Conservation (phyloP, 73 alveolate species). For the Tetrahymena malaccensis region DNA sequence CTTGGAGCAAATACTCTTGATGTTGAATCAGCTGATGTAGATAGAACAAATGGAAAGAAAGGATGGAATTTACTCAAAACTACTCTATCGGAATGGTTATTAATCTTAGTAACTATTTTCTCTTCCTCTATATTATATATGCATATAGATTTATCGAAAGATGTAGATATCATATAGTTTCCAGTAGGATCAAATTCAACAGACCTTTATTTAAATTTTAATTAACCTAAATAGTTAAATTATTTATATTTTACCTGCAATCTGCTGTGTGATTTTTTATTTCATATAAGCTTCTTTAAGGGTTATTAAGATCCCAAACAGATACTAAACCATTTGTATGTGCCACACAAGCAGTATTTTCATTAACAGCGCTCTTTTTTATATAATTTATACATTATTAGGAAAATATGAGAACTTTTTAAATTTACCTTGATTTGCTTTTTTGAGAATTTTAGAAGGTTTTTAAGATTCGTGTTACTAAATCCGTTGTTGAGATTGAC, state of each 20-base stretch:
- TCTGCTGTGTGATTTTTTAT: slow-evolving; percentile 35
- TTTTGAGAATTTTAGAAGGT: neutral
- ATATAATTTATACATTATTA: neutral
- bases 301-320: slow-evolving; percentile 43
- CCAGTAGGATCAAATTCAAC: slow-evolving; percentile 55
- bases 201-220: neutral
- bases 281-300: slow-evolving; percentile 11
- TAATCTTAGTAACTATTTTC: slow-evolving; percentile 16
- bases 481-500: neutral
- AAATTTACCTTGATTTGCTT: neutral
- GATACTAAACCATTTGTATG: slow-evolving; percentile 50
- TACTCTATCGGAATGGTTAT: slow-evolving; percentile 41
- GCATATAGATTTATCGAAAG: slow-evolving; percentile 41
- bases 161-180: slow-evolving; percentile 35
- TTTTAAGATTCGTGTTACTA: neutral
- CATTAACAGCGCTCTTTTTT: neutral
- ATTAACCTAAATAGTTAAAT: neutral
- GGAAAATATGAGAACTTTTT: neutral
- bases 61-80: slow-evolving; percentile 77
- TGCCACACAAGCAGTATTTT: slow-evolving; percentile 34
- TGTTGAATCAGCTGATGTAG: slow-evolving; percentile 78
- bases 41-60: slow-evolving; percentile 62
- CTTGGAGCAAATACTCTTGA: slow-evolving; percentile 61
- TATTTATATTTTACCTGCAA: slow-evolving; percentile 7
- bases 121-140: slow-evolving; percentile 18